Conservation (phyloP, 768 basidiomycete species). For the Leccinum uliginosum region DNA sequence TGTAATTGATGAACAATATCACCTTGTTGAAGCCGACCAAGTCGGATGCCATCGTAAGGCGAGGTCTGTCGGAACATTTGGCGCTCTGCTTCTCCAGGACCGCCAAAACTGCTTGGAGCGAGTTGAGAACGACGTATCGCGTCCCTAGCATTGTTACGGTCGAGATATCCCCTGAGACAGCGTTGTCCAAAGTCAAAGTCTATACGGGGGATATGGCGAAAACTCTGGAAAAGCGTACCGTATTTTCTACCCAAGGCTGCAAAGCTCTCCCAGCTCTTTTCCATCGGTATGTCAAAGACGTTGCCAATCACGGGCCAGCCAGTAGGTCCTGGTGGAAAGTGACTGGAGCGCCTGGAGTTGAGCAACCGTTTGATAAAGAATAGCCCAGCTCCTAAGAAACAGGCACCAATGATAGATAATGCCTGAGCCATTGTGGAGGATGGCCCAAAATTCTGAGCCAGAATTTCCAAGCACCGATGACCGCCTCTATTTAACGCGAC, state of each 20-base stretch:
- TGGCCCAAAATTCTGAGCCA: background rate
- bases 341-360: background rate
- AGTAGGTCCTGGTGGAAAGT: conserved; percentile 20
- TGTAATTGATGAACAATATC: conserved; percentile 6
- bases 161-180: conserved; percentile 18
- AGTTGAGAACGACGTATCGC: conserved; percentile 48
- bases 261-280: conserved; percentile 49
- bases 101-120: conserved; percentile 39
- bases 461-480: background rate
- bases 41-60: conserved; percentile 15
- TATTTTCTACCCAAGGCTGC: conserved; percentile 49
- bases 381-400: conserved; percentile 15
- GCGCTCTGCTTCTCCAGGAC: conserved; percentile 50
- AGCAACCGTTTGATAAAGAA: conserved; percentile 5
- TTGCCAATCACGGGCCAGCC: conserved; percentile 47
- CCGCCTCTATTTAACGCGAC: background rate
- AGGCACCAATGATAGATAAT: background rate
- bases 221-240: conserved; percentile 31
- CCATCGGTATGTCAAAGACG: conserved; percentile 47
- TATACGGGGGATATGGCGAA: background rate
- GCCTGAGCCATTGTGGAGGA: background rate
- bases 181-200: conserved; percentile 7
- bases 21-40: conserved; percentile 13
- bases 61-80: conserved; percentile 41
- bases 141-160: conserved; percentile 36